Percentiles rank a stretch among this genome's conserved stretches.
These are phyloP conservation scores for Sequoiadendron giganteum DNA, from an alignment of 75 land plant genomes.

Conservation along the genomic window DNA sequence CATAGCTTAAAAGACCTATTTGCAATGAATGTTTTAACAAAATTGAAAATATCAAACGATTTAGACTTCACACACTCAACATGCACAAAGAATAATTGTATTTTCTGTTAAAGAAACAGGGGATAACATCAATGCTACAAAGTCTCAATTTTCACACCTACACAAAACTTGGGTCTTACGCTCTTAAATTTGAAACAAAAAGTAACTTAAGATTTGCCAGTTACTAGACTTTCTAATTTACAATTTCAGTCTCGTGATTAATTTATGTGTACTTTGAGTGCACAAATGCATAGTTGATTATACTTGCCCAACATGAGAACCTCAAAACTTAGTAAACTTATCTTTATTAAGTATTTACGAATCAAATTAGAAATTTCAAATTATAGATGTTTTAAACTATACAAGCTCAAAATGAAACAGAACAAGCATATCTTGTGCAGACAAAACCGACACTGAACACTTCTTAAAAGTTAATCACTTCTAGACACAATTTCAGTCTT, in stretches of 20 bases:
- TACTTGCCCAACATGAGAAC: neutral
- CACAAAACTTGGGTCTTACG: neutral
- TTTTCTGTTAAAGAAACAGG: neutral
- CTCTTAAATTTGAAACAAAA: neutral
- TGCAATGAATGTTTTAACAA: neutral
- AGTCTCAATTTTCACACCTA: neutral
- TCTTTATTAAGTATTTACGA: too few relatives aligned
- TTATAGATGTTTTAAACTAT: neutral
- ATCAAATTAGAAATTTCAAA: too few relatives aligned
- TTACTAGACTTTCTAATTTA: neutral
- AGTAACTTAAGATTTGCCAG: neutral
- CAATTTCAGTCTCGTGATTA: neutral
- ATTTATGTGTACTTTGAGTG: neutral
- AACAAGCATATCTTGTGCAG: neutral
- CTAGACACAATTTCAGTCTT: too few relatives aligned
- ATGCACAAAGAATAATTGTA: neutral
- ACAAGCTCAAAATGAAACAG: neutral
- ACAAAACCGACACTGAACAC: neutral
- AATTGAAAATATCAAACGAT: neutral
- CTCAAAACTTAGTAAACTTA: neutral
- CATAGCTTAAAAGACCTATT: neutral
- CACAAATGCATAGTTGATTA: neutral
- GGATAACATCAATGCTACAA: neutral
- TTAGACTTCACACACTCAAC: neutral
- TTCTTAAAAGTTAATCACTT: too few relatives aligned